These are phyloP conservation scores for Fusarium lyarnte DNA, from an alignment of 2,329 filamentous ascomycete species.

Conservation along the genomic window DNA sequence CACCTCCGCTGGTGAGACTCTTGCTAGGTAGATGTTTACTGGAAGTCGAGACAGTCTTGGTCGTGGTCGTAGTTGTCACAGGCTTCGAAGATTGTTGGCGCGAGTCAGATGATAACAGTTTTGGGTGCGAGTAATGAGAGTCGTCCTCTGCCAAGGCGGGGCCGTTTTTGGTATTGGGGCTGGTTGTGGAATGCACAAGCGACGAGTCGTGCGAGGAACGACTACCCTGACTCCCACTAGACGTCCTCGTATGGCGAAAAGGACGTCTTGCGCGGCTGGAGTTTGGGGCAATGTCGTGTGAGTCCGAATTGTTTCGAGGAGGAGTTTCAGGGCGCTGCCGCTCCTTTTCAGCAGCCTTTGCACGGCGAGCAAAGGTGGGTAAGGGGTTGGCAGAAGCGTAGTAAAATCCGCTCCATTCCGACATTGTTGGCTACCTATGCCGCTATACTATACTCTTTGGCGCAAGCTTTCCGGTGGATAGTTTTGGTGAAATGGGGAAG, in stretches of 20 bases:
- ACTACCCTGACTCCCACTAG: slow-evolving; percentile 43
- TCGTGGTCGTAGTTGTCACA: slow-evolving; percentile 18
- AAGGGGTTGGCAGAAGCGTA: slow-evolving; percentile 45
- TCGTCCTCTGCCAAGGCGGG: slow-evolving; percentile 42
- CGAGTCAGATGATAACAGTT: slow-evolving; percentile 40
- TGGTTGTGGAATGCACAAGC: slow-evolving; percentile 41
- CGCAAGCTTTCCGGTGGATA: slow-evolving; percentile 37
- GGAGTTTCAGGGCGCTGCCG: slow-evolving; percentile 37
- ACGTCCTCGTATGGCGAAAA: slow-evolving; percentile 38
- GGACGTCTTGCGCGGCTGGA: slow-evolving; percentile 30
- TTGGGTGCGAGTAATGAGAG: slow-evolving; percentile 32
- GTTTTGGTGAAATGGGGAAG: slow-evolving; percentile 1
- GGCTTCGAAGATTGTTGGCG: slow-evolving; percentile 25
- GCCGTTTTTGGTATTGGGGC: slow-evolving; percentile 33
- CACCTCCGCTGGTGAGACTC: not conserved
- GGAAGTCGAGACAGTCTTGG: slow-evolving; percentile 19
- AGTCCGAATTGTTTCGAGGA: slow-evolving; percentile 30
- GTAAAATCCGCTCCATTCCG: slow-evolving; percentile 47
- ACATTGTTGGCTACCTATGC: slow-evolving; percentile 39
- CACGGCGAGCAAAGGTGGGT: slow-evolving; percentile 40
- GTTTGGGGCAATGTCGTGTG: slow-evolving; percentile 26
- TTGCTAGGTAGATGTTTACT: slow-evolving; percentile 28
- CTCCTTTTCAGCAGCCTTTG: slow-evolving; percentile 45
- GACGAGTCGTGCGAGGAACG: slow-evolving; percentile 43
- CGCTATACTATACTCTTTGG: slow-evolving; percentile 37